Base-by-base conservation (phyloP, 768 basidiomycete genomes). In the Amanita inopinata region DNA sequence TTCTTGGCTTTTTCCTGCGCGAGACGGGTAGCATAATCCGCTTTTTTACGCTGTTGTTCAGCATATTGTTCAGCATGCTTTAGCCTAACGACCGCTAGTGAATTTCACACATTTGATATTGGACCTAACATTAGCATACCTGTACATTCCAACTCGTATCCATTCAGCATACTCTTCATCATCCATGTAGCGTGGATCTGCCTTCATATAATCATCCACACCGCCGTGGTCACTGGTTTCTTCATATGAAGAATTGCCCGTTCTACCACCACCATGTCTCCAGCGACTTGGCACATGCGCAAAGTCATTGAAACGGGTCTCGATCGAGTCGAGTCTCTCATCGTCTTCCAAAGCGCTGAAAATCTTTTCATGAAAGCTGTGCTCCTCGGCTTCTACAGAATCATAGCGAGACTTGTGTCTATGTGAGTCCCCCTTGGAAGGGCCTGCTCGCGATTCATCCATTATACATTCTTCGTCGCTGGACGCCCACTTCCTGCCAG, bases 111-210 rank as follows among this genome's bases (percentile, higher is more conserved):
- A 10, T 10, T 31, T 18, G 6, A 39, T 36, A 42, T 5, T 20
- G 12, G 10, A 25, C n/a, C n/a, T n/a, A 45, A 11, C 39, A 22
- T 10, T n/a, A 19, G 47, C 76, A 30, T 47, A 80, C 76, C 77
- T 74, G 67, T 86, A 91, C 85, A 96, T 93, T 35, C 87, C 88
- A 18, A 71, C 61, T 49, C 91, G 66, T 38, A 94, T 64, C 84
- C 86, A 93, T 52, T 89, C 86, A 1, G 83, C 76, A 51, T 94
- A 94, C 46, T 88, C 81, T 50, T 92, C 83, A 5, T 92, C 89
- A 46, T 82, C 80, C 83, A 93, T 83, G 36, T 56, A 36, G 24
- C 54, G 58, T 30, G 63, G 74, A 51, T 61, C 69, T 56, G 59
- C 62, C 51, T 56, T 76, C 59, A 62, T 47, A 51, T 66, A 60